A percentile compares a stretch with the other conserved stretches of the same genome.
Evolutionary conservation across 208 protist genomes (phyloP).

Genomic region (Plasmodiophora brassicae): DNA sequence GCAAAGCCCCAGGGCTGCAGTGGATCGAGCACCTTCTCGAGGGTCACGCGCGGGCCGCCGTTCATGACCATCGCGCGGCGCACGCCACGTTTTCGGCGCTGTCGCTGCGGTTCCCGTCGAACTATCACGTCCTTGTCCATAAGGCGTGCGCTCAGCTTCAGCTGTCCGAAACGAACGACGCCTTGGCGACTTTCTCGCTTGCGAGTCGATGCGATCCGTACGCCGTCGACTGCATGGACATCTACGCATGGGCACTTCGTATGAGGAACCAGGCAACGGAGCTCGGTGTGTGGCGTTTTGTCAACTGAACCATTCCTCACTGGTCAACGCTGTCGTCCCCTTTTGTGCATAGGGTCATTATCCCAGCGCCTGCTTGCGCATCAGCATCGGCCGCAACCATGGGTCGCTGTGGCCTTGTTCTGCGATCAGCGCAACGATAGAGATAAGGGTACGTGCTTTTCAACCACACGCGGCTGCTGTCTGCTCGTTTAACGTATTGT

Average conservation of each 20-base stretch:
- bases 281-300: background rate
- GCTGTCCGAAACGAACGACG: background rate
- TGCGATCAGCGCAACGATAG: constrained; percentile 10
- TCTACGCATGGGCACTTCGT: constrained; percentile 8
- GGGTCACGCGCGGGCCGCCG: background rate
- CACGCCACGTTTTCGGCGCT: background rate
- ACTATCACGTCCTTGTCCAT: background rate
- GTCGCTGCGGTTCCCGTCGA: background rate
- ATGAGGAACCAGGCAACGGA: background rate
- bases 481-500: background rate
- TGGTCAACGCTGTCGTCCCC: background rate
- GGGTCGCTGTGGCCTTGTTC: background rate
- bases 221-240: constrained; percentile 5
- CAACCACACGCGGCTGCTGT: background rate
- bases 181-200: background rate
- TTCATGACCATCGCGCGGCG: background rate
- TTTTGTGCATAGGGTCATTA: too few relatives aligned
- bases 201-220: constrained; percentile 3
- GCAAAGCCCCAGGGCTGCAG: too few relatives aligned
- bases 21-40: background rate
- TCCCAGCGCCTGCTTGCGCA: background rate
- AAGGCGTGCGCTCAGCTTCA: background rate
- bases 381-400: background rate
- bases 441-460: background rate
- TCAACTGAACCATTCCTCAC: background rate